Base-by-base conservation (phyloP, 768 basidiomycete species). In the Pseudohyphozyma bogoriensis region DNA sequence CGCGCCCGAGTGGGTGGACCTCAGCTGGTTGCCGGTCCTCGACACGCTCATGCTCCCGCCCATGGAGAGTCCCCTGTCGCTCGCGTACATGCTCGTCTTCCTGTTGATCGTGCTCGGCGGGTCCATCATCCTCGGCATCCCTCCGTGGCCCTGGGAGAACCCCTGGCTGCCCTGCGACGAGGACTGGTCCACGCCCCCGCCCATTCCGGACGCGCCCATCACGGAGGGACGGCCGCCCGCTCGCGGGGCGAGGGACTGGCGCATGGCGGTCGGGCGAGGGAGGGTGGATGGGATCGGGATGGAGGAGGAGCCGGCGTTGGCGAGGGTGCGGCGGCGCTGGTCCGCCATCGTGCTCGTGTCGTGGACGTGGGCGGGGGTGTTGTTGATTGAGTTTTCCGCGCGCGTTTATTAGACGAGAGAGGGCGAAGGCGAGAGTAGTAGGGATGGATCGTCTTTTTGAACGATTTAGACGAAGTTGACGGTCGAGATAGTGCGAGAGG, bases 131-230 rank as follows among this genome's bases (percentile, higher is more conserved):
- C 46, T 35, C 11, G 49, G 20, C 9, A 51, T 50, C 3, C 64
- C 64, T 6, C 64, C 64, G 32, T 65, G 64, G 0, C 60, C 64
- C 33, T 65, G 64, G 11, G 56, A 58, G 50, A 65, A 65, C 15
- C 45, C 39, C 24, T 52, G 51, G 13, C 33, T 36, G 6, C 60
- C 52, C 39, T 63, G 62, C 4, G 24, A 29, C 18, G 42, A n/a
- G 22, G 36, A 46, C 10, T 22, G 42, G 42, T 44, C 20, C 16
- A 22, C 8, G 22, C 26, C 22, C 5, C 22, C 22, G 20, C 22
- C 22, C 40, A 18, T 15, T 4, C 9, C 5, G 4, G 47, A 26
- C 29, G 22, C 24, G 18, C 47, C 47, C 18, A 49, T 26, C 4
- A 16, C 47, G 47, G 18, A n/a, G 29, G 47, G 29, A 31, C 24